These are phyloP conservation scores for Boeremia lycopersici DNA, from an alignment of 2,329 filamentous ascomycete species.

Conservation along the genomic window DNA sequence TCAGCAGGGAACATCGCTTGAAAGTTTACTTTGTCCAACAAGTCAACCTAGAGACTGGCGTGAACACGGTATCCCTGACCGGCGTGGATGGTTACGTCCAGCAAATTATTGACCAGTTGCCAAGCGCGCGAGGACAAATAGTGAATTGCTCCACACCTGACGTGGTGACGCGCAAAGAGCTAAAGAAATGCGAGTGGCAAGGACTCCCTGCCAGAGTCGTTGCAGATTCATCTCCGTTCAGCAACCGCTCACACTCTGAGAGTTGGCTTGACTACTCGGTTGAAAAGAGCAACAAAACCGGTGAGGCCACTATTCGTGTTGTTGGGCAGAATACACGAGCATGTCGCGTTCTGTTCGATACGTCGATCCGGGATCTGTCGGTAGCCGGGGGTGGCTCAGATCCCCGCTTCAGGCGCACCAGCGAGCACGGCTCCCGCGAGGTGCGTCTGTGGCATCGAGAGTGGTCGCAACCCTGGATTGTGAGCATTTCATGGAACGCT, in stretches of 20 bases:
- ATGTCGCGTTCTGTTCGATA: constrained; percentile 75
- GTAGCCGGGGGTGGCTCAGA: constrained; percentile 68
- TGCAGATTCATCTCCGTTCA: constrained; percentile 40
- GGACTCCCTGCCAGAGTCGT: constrained; percentile 71
- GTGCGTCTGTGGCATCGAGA: constrained; percentile 82
- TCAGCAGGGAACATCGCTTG: constrained; percentile 76
- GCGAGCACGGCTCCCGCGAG: constrained; percentile 67
- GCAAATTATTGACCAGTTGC: constrained; percentile 70
- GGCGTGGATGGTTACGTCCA: constrained; percentile 46
- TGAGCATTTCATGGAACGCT: constrained; percentile 71
- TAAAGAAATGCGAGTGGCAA: constrained; percentile 73
- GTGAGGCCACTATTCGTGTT: constrained; percentile 68
- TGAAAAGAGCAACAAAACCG: constrained; percentile 53
- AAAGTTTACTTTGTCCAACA: constrained; percentile 88
- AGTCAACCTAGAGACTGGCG: constrained; percentile 74
- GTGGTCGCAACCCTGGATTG: constrained; percentile 77
- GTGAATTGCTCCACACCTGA: constrained; percentile 49
- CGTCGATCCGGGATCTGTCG: constrained; percentile 67
- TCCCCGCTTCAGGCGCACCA: constrained; percentile 68
- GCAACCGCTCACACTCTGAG: constrained; percentile 34
- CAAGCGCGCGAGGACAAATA: constrained; percentile 69
- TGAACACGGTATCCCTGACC: constrained; percentile 66
- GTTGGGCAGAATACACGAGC: constrained; percentile 76
- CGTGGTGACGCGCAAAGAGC: constrained; percentile 53
- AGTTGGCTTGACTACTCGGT: constrained; percentile 71